Evolutionary conservation across 164 flowering plant genomes (phyloP).

Genomic region (Tinospora cordifolia): DNA sequence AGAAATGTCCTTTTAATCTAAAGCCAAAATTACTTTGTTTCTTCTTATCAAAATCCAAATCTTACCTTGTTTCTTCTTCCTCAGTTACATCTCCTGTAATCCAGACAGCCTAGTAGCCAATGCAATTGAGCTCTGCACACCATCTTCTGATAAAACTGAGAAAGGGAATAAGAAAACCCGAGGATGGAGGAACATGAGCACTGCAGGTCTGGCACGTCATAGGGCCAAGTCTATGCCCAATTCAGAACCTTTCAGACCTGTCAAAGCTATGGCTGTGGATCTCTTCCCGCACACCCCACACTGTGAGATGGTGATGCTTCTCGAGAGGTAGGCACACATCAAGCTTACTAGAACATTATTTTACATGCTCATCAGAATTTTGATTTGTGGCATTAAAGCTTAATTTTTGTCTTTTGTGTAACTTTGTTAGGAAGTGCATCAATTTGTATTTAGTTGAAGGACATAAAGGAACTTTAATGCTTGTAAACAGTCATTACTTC

Average conservation of each 20-base stretch:
- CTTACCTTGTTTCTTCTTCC: conserved; percentile 9
- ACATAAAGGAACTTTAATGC: not conserved
- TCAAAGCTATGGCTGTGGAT: conserved; percentile 89
- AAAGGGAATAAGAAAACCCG: conserved; percentile 51
- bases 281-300: conserved; percentile 85
- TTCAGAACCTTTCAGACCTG: conserved; percentile 82
- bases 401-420: not conserved
- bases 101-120: conserved; percentile 90
- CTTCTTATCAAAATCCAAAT: conserved; percentile 5
- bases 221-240: conserved; percentile 86
- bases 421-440: not conserved
- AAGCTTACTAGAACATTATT: not conserved
- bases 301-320: conserved; percentile 89
- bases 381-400: not conserved
- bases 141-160: conserved; percentile 51
- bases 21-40: conserved; percentile 7
- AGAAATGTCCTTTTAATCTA: not conserved
- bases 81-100: conserved; percentile 91
- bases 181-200: conserved; percentile 85
- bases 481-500: not conserved
- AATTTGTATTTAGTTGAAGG: not conserved
- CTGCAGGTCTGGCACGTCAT: conserved; percentile 82
- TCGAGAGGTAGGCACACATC: conserved; percentile 54
- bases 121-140: conserved; percentile 86
- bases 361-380: conserved; percentile 6